phyloP scores from a whole-genome alignment of 1,284 basidiomycete genomes.

The Cutaneotrichosporon cyanovorans region DNA sequence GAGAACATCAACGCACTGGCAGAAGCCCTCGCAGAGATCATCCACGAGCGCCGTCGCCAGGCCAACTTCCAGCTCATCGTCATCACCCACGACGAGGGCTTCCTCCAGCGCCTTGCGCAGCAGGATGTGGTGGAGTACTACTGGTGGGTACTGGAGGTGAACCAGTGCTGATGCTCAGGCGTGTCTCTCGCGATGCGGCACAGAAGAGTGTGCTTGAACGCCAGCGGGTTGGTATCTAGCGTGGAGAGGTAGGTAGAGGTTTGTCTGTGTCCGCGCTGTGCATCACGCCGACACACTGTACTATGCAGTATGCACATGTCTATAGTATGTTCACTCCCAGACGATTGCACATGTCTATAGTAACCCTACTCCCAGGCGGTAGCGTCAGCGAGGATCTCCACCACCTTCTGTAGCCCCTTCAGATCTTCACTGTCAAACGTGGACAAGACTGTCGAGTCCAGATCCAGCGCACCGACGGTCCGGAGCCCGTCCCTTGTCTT shows the following conservation, averaged over 20 bases:
- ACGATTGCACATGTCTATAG: background rate
- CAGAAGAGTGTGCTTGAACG: slow-evolving; percentile 47
- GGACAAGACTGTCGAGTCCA: slow-evolving; percentile 65
- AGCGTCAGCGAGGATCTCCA: slow-evolving; percentile 51
- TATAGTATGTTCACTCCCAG: no score
- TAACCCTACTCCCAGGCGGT: slow-evolving; percentile 24
- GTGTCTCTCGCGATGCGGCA: slow-evolving; percentile 43
- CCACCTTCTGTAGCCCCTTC: slow-evolving; percentile 63
- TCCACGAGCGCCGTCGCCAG: slow-evolving; percentile 79
- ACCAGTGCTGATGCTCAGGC: slow-evolving; percentile 24
- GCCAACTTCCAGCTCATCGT: slow-evolving; percentile 95
- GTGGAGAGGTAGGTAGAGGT: no score
- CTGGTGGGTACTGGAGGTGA: slow-evolving; percentile 54
- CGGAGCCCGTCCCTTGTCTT: slow-evolving; percentile 21
- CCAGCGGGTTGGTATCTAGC: slow-evolving; percentile 30
- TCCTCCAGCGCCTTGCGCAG: slow-evolving; percentile 57
- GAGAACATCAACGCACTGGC: slow-evolving; percentile 96
- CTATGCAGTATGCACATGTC: background rate
- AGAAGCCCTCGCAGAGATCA: slow-evolving; percentile 83
- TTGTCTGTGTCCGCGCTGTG: no score
- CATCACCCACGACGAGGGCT: slow-evolving; percentile 85
- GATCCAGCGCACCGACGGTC: slow-evolving; percentile 68
- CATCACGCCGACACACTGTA: slow-evolving; percentile 3
- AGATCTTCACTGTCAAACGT: slow-evolving; percentile 71
- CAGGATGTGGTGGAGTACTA: slow-evolving; percentile 85